These are phyloP conservation scores for Chenopodium quinoa DNA, from an alignment of 148 eudicot species.

Conservation along the genomic window DNA sequence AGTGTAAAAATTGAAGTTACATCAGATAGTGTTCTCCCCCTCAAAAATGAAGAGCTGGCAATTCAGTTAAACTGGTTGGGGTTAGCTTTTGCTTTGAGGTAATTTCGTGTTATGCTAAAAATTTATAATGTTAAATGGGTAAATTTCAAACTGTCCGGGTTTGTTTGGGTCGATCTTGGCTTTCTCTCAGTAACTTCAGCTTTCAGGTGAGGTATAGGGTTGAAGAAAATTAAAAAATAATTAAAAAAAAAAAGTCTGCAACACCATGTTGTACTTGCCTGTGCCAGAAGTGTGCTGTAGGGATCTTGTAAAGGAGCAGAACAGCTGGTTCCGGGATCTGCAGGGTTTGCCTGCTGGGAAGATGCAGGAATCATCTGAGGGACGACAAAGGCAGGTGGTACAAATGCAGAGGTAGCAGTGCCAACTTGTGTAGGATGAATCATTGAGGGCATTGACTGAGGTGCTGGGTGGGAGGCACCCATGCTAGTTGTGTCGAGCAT, in stretches of 20 bases:
- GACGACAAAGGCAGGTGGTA: conserved; percentile 46
- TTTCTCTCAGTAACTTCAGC: no score
- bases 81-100: no score
- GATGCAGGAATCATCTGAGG: conserved; percentile 41
- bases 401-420: conserved; percentile 32
- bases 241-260: neutral
- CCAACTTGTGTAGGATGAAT: conserved; percentile 32
- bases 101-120: no score
- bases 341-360: conserved; percentile 29
- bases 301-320: conserved; percentile 48
- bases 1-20: neutral
- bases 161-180: no score
- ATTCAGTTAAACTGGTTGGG: no score
- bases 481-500: conserved; percentile 42
- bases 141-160: no score
- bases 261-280: conserved; percentile 40
- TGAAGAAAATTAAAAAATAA: no score
- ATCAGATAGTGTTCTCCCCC: neutral
- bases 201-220: no score
- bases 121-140: no score
- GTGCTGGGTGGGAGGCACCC: conserved; percentile 25
- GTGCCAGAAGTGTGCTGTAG: conserved; percentile 55
- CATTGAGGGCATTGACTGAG: conserved; percentile 32
- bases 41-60: neutral
- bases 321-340: conserved; percentile 30